A percentile compares a stretch with the other conserved stretches of the same genome.
phyloP scores from a whole-genome alignment of 768 basidiomycete species.

The Xanthoconium purpureum region DNA sequence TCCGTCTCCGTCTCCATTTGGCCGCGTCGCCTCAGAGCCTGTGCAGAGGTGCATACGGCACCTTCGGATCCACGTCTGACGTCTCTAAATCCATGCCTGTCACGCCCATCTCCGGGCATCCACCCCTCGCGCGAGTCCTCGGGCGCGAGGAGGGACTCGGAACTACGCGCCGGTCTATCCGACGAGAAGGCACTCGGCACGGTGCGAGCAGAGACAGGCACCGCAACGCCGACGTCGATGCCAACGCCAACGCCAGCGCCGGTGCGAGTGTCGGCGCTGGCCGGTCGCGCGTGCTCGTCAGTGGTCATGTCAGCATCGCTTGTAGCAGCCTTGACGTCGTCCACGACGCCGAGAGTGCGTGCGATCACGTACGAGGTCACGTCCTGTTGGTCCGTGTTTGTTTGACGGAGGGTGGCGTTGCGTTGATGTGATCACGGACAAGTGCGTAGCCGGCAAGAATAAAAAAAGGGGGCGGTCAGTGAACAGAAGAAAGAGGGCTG shows the following conservation, averaged over 20 bases:
- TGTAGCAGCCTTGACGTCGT: constrained; percentile 71
- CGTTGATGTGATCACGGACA: neutral
- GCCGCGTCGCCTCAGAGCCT: no score
- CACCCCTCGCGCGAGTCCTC: constrained; percentile 7
- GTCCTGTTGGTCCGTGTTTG: constrained; percentile 45
- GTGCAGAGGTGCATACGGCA: neutral
- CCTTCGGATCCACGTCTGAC: neutral
- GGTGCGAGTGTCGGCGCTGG: no score
- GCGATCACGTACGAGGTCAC: constrained; percentile 80
- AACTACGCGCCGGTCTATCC: neutral
- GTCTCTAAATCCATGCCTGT: neutral
- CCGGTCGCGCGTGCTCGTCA: neutral
- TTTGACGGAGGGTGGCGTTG: constrained; percentile 3
- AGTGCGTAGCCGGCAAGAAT: neutral
- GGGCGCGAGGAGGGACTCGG: constrained; percentile 13
- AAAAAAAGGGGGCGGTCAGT: constrained; percentile 7
- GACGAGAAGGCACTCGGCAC: neutral
- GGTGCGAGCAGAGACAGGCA: neutral
- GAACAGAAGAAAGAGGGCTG: neutral
- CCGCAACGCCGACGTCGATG: neutral
- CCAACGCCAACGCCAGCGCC: no score
- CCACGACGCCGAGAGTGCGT: constrained; percentile 75
- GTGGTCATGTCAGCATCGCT: constrained; percentile 40
- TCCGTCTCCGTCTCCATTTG: neutral
- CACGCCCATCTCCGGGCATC: neutral